Evolutionary conservation across 192 early-diverging fungal species (phyloP).

Genomic region (Chytriomyces sp.): DNA sequence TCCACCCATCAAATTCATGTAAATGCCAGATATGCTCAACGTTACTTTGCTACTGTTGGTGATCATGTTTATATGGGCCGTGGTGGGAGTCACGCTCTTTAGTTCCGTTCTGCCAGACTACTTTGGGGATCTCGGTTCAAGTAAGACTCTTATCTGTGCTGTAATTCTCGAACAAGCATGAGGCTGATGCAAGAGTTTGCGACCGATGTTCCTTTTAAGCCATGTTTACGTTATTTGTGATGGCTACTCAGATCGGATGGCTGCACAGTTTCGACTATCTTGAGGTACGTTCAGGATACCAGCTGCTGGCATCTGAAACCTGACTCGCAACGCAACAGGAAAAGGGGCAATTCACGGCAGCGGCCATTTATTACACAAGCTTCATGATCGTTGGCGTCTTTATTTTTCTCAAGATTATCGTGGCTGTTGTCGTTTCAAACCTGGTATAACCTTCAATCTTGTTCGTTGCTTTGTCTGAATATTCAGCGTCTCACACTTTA

Average conservation of each 20-base stretch:
- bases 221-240: slow-evolving; percentile 47
- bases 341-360: slow-evolving; percentile 41
- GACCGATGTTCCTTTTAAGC: slow-evolving; percentile 12
- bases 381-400: slow-evolving; percentile 50
- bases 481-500: too few species aligned
- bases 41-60: slow-evolving; percentile 45
- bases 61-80: slow-evolving; percentile 50
- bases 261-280: slow-evolving; percentile 36
- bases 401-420: slow-evolving; percentile 52
- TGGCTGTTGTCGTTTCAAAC: slow-evolving; percentile 55
- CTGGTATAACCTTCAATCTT: slow-evolving; percentile 25
- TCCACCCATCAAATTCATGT: neutral
- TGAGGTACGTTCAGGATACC: slow-evolving; percentile 12
- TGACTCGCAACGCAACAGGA: slow-evolving; percentile 1
- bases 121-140: slow-evolving; percentile 41
- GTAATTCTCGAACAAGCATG: neutral
- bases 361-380: slow-evolving; percentile 43
- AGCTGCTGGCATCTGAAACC: neutral
- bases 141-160: neutral
- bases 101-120: slow-evolving; percentile 20
- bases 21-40: slow-evolving; percentile 47
- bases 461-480: too few species aligned
- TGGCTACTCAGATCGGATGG: slow-evolving; percentile 51
- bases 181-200: neutral
- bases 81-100: slow-evolving; percentile 52